Evolutionary conservation across 345 rosid species (phyloP), one percentile per base, ranked within the genome.

Genomic region (Gossypium raimondii): DNA sequence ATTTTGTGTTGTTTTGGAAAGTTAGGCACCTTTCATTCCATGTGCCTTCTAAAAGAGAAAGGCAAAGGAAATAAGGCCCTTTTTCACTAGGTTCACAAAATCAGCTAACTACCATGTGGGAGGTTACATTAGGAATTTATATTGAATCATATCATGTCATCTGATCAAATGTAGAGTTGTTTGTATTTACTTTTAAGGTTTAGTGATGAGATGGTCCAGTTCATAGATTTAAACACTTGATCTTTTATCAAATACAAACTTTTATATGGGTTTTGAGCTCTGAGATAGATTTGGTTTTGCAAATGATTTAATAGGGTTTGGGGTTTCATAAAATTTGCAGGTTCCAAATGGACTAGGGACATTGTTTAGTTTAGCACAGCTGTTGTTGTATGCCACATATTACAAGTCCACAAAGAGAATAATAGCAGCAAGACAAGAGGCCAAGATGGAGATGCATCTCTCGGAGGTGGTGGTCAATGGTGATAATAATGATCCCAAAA

Each of bases 311-410:
- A 11, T 53, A 24, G 68, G 24, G 4, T 18, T 52, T 12, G 18
- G 43, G 60, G 14, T 2, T 24, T 73, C 25, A 25, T 9, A 14
- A 51, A 13, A 9, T 18, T 72, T 53, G 2, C 83, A 94, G 97
- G 72, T 80, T 69, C 91, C 98, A 10, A 94, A 94, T 81, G 98
- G 97, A 44, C 56, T 89, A 10, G 98, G 97, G 1, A 58, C 89
- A 13, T 11, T 88, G 25, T 81, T 88, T 47, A 81, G 87, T 17
- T 7, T 85, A 71, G 89, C 86, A 71, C 98, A 94, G 62, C 70
- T 94, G 29, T 22, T 81, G 17, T 62, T 94, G 5, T 92, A 94
- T 8, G 97, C 86, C 10, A 48, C 78, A 7, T 94, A 81, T 79
- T 89, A 88, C 80, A 89, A 85, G 73, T 83, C 93, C 16, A 87